Base-by-base conservation (phyloP, 1,284 basidiomycete genomes). In the Trichosporon sp. region DNA sequence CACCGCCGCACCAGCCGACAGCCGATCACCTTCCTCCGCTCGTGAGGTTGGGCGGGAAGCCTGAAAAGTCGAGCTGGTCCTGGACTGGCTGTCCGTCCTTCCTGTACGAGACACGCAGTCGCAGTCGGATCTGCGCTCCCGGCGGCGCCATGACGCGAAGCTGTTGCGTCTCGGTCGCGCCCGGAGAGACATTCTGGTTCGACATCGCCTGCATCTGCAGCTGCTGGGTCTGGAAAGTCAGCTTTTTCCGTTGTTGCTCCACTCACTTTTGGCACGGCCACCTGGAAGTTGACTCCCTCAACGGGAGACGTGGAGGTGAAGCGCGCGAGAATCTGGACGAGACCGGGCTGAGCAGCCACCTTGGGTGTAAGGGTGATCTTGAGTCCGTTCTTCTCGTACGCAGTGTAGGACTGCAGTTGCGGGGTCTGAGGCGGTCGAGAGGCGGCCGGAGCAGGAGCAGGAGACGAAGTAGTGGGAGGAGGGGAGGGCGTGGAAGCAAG, bases 181-280 rank as follows among this genome's bases (percentile, higher is more conserved):
- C 93, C 0, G 92, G 89, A 14, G 80, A 82, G 25, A 99, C 84
- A 60, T 87, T 88, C 10, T 89, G 81, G 78, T 89, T 94, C 8
- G 92, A 94, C 88, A 99, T 98, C 5, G 95, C 92, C 65, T 94
- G 85, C 95, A 99, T 99, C 78, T 98, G 95, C 64, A 99, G 80
- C 77, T 97, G 95, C 82, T 98, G 95, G 0, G 93, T 93, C 93
- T 96, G 73, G n/a, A 4, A 7, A 9, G 59, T 65, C 32, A 70
- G 68, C n/a, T 4, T 27, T n/a, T 32, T n/a, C 33, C 32, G 23
- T 8, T 14, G 13, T 1, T n/a, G 1, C 10, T 44, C 16, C 14
- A 13, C 81, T 65, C 67, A 93, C 92, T 85, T 95, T 97, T 3
- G 96, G 96, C 9, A 99, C 96, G 3, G 96, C 96, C 52, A 95